Conservation (phyloP, 345 rosid species). For the Cardamine occulta region DNA sequence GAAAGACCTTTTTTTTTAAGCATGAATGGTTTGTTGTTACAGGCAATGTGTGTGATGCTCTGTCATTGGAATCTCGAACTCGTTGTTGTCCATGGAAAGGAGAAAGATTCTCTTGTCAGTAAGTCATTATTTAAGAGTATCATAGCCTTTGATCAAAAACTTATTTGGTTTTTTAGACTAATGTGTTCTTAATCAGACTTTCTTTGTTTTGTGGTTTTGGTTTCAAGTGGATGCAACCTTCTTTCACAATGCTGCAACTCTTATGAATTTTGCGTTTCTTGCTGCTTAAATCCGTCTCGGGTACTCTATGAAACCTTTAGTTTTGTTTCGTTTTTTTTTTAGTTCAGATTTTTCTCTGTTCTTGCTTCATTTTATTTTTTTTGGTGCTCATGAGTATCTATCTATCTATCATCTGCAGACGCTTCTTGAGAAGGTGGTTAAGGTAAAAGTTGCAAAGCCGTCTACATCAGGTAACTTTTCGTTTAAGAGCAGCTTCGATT, state of each 20-base stretch:
- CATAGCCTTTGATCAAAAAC: background rate
- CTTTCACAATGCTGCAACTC: conserved; percentile 82
- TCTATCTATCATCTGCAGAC: conserved; percentile 54
- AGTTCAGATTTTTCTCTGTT: conserved; percentile 23
- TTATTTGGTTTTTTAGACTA: background rate
- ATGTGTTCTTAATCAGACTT: conserved; percentile 25
- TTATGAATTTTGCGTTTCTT: conserved; percentile 90
- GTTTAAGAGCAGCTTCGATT: background rate
- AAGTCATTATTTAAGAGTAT: conserved; percentile 48
- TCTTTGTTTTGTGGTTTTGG: conserved; percentile 26
- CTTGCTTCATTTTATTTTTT: conserved; percentile 21
- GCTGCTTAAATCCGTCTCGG: conserved; percentile 78
- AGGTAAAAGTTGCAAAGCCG: conserved; percentile 81
- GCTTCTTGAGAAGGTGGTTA: conserved; percentile 54
- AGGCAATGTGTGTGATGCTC: conserved; percentile 89
- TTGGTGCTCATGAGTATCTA: conserved; percentile 23
- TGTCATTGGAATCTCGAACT: conserved; percentile 72
- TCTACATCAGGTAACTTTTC: conserved; percentile 69
- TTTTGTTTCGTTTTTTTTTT: conserved; percentile 21
- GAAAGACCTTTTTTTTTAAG: background rate
- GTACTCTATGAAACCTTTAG: conserved; percentile 42
- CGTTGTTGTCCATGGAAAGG: conserved; percentile 84
- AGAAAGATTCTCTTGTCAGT: conserved; percentile 93
- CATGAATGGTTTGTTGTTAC: conserved; percentile 18
- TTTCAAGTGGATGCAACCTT: conserved; percentile 77